Evolutionary conservation across 345 rosid genomes (phyloP), one percentile per base, ranked within the genome.

Genomic region (Syzygium grande): DNA sequence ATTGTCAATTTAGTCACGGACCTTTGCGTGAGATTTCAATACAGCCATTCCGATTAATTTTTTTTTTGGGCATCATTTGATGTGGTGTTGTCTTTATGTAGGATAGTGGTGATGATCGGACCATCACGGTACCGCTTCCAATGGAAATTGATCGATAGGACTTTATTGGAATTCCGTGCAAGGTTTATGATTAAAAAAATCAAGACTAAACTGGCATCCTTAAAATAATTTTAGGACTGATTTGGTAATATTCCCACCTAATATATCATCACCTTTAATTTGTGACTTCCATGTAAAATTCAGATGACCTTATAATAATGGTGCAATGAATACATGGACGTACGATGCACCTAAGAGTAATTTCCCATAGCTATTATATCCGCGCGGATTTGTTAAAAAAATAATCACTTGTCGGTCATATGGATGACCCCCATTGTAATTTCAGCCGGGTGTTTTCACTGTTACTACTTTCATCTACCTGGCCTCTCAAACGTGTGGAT

Each of bases 91-190:
- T n/a, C n/a, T n/a, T n/a, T n/a, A 2, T 0, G 14, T 56, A 56
- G 63, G 25, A 27, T 25, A 29, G 16, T 5, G 13, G 8, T 5
- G 5, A 29, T 63, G 3, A 63, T 38, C 17, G 16, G 30, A n/a
- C 7, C n/a, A n/a, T n/a, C n/a, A n/a, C n/a, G n/a, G n/a, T 12
- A 0, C 15, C 4, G 15, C 0, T 63, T 63, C 5, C 7, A n/a
- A 10, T 6, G 38, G 13, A 63, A 65, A 30, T 65, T 30, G 0
- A 65, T 9, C 1, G 0, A 4, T 2, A 38, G 0, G 22, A 4
- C 43, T 30, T 3, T 8, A 0, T 65, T 68, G 34, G 22, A 29
- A 29, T 65, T 65, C 16, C 1, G 0, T 14, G 22, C 16, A 29
- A 65, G 22, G 23, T 68, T 30, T 30, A 19, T 4, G 12, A 4